These are phyloP conservation scores for Micractinium conductrix DNA, from an alignment of 139 green algal species.

Conservation along the genomic window DNA sequence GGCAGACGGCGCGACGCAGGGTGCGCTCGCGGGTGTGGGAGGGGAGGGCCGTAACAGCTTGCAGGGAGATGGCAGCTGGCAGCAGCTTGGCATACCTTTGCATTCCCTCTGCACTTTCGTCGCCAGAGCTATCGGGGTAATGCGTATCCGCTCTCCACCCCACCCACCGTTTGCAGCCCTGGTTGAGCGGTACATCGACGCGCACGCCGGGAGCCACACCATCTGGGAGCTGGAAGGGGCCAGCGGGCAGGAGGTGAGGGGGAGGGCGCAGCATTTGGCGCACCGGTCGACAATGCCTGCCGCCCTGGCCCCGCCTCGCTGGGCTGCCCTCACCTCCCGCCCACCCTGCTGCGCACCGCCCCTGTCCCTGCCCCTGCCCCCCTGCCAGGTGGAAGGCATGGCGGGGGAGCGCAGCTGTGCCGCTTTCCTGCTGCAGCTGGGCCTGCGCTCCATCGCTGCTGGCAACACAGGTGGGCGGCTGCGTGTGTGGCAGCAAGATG, in stretches of 20 bases:
- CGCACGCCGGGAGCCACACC: slow-evolving; percentile 34
- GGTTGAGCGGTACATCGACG: slow-evolving; percentile 40
- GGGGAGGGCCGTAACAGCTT: too few species aligned
- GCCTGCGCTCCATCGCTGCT: slow-evolving; percentile 32
- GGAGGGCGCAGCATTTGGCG: neutral
- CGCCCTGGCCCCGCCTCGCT: neutral
- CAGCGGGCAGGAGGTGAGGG: neutral
- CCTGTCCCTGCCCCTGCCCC: neutral
- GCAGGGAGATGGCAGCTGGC: too few species aligned
- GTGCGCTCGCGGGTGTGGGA: too few species aligned
- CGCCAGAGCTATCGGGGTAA: too few species aligned
- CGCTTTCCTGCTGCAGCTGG: slow-evolving; percentile 46
- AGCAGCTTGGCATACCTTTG: too few species aligned
- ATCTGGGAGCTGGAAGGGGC: slow-evolving; percentile 42
- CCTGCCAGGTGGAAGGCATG: slow-evolving; percentile 11
- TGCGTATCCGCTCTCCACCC: too few species aligned
- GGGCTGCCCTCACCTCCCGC: neutral
- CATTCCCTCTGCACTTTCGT: too few species aligned
- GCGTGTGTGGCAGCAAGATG: neutral
- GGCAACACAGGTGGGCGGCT: slow-evolving; percentile 31
- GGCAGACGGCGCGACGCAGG: too few species aligned
- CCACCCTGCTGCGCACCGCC: too few species aligned
- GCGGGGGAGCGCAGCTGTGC: slow-evolving; percentile 11
- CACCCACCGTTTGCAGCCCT: neutral
- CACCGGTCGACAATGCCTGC: neutral